Percentiles rank a stretch among this genome's conserved stretches.
Conservation (phyloP, 2,329 filamentous ascomycete species). For the Colletotrichum falcatum region DNA sequence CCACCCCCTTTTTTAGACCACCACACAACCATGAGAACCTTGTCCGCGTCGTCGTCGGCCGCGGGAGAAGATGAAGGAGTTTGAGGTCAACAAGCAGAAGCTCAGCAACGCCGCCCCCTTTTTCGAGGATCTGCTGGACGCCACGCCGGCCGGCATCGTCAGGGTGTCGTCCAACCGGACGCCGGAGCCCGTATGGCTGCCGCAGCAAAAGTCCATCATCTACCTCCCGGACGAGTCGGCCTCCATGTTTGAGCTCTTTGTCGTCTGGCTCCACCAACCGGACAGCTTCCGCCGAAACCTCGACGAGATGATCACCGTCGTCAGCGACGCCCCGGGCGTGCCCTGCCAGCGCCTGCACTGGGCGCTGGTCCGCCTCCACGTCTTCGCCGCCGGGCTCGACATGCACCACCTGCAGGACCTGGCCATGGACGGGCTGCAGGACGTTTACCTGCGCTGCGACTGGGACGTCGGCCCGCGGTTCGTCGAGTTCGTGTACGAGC, state of each 20-base stretch:
- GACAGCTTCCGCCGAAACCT: constrained; percentile 58
- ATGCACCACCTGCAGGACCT: constrained; percentile 65
- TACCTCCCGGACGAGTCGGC: constrained; percentile 60
- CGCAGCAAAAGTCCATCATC: constrained; percentile 43
- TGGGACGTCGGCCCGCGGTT: constrained; percentile 68
- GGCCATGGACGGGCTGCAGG: constrained; percentile 69
- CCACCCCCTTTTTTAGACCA: constrained; percentile 2
- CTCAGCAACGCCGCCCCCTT: constrained; percentile 61
- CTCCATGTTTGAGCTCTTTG: constrained; percentile 65
- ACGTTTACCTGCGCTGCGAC: constrained; percentile 68
- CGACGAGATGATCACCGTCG: constrained; percentile 53
- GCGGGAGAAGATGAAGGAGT: constrained; percentile 52
- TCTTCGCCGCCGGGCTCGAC: constrained; percentile 66
- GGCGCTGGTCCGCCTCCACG: constrained; percentile 67
- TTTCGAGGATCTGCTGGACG: constrained; percentile 60
- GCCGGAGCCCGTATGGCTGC: constrained; percentile 53
- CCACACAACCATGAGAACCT: constrained; percentile 37
- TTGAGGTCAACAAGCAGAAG: constrained; percentile 58
- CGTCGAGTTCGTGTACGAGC: constrained; percentile 64
- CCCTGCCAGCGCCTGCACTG: constrained; percentile 57
- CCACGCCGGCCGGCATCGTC: constrained; percentile 45
- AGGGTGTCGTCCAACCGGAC: constrained; percentile 41
- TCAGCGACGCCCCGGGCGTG: constrained; percentile 42
- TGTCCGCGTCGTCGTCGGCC: constrained; percentile 56
- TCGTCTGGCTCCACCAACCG: constrained; percentile 61